Percentiles rank a stretch among this genome's conserved stretches.
These are phyloP conservation scores for Leucocoprinus sp. DNA, from an alignment of 768 basidiomycete species.

Conservation along the genomic window DNA sequence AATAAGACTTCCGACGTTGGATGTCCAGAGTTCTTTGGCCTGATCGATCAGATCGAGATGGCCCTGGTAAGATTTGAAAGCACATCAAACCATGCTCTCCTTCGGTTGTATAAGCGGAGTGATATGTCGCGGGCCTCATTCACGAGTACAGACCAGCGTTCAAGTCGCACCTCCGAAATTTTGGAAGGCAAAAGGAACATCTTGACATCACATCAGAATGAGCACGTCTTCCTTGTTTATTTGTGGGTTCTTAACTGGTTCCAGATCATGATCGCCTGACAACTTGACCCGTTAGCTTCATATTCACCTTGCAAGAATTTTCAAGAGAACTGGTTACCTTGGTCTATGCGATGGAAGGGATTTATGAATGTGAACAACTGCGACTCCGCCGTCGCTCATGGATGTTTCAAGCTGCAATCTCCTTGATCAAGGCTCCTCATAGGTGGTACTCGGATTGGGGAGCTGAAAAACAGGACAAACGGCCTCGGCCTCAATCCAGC, in stretches of 20 bases:
- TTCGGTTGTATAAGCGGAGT: conserved; percentile 61
- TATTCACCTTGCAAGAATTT: conserved; percentile 95
- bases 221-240: conserved; percentile 83
- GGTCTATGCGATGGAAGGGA: conserved; percentile 74
- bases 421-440: conserved; percentile 8
- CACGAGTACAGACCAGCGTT: conserved; percentile 12
- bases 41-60: conserved; percentile 58
- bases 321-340: conserved; percentile 74
- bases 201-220: conserved; percentile 50
- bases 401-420: conserved; percentile 18
- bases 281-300: conserved; percentile 51
- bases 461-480: not conserved
- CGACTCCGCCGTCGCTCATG: conserved; percentile 22
- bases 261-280: not conserved
- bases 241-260: conserved; percentile 50
- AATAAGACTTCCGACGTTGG: conserved; percentile 24
- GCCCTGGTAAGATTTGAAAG: conserved; percentile 71
- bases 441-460: not conserved
- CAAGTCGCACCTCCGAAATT: conserved; percentile 2
- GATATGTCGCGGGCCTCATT: conserved; percentile 24
- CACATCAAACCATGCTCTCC: conserved; percentile 76
- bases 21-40: conserved; percentile 54
- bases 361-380: conserved; percentile 60
- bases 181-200: conserved; percentile 25
- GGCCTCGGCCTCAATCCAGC: conserved; percentile 3